These are phyloP conservation scores for Medicago lupulina DNA, from an alignment of 306 rosid genomes.

Conservation along the genomic window DNA sequence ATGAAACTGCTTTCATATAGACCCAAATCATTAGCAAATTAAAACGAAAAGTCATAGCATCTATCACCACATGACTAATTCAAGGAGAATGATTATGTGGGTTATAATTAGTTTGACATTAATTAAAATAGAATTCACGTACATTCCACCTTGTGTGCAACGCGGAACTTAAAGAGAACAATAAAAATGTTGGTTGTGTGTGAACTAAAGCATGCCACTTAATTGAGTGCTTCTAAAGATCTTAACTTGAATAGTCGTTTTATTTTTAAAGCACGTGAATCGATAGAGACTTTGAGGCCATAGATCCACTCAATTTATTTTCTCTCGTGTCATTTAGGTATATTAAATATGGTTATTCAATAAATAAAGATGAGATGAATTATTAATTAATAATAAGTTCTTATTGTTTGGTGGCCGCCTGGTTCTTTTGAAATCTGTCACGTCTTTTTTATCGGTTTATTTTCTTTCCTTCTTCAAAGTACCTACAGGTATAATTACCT, in stretches of 20 bases:
- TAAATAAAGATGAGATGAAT: too few relatives aligned
- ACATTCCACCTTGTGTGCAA: conserved; percentile 9
- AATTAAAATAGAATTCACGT: not conserved
- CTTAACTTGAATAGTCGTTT: conserved; percentile 2
- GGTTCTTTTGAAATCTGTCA: too few relatives aligned
- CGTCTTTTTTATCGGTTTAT: too few relatives aligned
- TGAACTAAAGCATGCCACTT: conserved; percentile 14
- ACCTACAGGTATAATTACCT: too few relatives aligned
- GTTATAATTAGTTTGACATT: not conserved
- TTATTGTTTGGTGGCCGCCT: too few relatives aligned
- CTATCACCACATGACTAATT: not conserved
- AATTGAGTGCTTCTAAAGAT: conserved; percentile 27
- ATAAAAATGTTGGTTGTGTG: conserved; percentile 5
- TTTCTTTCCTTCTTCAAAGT: too few relatives aligned
- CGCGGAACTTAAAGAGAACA: conserved; percentile 34
- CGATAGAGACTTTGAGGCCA: too few relatives aligned
- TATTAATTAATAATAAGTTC: too few relatives aligned
- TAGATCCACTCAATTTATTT: too few relatives aligned
- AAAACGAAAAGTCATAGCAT: not conserved
- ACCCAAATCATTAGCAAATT: not conserved
- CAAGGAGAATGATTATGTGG: not conserved
- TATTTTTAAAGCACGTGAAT: not conserved
- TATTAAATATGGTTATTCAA: too few relatives aligned
- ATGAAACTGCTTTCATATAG: not conserved
- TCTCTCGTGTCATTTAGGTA: too few relatives aligned